Conservation (phyloP, 2,329 filamentous ascomycete species). For the Trichoderma koningii region DNA sequence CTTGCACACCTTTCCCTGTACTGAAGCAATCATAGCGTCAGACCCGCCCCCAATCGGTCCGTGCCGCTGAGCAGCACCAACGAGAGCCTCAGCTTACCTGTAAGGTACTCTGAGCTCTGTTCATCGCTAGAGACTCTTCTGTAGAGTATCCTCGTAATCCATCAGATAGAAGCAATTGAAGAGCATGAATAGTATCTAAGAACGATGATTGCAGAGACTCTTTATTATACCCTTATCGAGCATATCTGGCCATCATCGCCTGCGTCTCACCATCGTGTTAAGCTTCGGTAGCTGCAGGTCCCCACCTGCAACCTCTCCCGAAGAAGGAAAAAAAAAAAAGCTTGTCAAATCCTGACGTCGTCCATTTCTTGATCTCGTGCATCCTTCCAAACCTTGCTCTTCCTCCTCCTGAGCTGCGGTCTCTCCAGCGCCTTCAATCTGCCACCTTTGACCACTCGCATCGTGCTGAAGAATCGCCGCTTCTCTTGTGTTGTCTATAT, state of each 20-base stretch:
- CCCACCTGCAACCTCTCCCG: not conserved
- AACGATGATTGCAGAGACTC: not conserved
- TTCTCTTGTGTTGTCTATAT: not conserved
- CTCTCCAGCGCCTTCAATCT: not conserved
- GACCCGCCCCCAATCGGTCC: constrained; percentile 22
- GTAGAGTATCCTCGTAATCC: no score
- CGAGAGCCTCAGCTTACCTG: not conserved
- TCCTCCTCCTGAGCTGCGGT: not conserved
- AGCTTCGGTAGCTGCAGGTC: not conserved
- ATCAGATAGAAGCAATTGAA: no score
- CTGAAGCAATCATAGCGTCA: not conserved
- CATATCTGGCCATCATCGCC: not conserved
- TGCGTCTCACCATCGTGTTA: no score
- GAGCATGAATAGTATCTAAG: not conserved
- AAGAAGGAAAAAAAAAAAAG: not conserved
- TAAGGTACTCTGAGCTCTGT: no score
- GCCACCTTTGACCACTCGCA: constrained; percentile 9
- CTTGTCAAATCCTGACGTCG: constrained; percentile 22
- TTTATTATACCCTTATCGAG: no score
- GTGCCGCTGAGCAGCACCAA: constrained; percentile 10
- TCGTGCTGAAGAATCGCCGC: not conserved
- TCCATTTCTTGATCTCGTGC: not conserved
- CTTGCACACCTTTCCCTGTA: no score
- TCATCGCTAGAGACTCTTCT: no score
- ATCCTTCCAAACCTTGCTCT: not conserved